Base-by-base conservation (phyloP, 1,284 basidiomycete species). In the Ganoderma multipileum region DNA sequence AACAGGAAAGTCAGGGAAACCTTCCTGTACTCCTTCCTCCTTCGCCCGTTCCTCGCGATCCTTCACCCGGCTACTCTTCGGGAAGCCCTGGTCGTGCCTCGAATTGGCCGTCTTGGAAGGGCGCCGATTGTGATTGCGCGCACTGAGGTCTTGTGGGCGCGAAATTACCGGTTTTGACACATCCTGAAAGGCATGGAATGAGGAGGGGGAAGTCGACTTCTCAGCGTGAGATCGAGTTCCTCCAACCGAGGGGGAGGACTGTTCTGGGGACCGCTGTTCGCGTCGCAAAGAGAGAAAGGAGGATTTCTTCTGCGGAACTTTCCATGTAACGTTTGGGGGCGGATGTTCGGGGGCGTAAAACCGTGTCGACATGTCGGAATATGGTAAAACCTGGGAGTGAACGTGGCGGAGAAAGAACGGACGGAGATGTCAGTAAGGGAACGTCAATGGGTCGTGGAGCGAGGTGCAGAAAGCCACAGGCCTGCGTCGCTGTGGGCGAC, bases 201-300 rank as follows among this genome's bases (percentile, higher is more conserved):
- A 75, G 47, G 76, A 75, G 44, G 77, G 75, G 20, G 77, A 85
- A 79, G 75, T 83, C 80, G 61, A 81, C 69, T 70, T 74, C 72
- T 67, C 70, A 62, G 71, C 64, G 71, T 69, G 73, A 59, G 72
- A 74, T 65, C 71, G 70, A n/a, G 62, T 67, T 47, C 64, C 61
- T 36, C 61, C 67, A 47, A 68, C 70, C 52, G 71, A 72, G 66
- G 69, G 50, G 69, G 76, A 72, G 54, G 76, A 72, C 66, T 76
- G 63, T 11, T 81, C 79, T 67, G 79, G 67, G 30, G 71, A 83
- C 74, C 84, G 85, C 76, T 85, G 86, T 75, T 89, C 87, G 68
- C 84, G 83, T 69, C 83, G 80, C 50, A 88, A 79, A 23, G 89
- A 89, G 41, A 87, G 76, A 75, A 86, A 86, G 6, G 89, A 88